Percentiles rank a stretch among this genome's conserved stretches.
Evolutionary conservation across 345 rosid genomes (phyloP).

Genomic region (Eucalyptus brandiana): DNA sequence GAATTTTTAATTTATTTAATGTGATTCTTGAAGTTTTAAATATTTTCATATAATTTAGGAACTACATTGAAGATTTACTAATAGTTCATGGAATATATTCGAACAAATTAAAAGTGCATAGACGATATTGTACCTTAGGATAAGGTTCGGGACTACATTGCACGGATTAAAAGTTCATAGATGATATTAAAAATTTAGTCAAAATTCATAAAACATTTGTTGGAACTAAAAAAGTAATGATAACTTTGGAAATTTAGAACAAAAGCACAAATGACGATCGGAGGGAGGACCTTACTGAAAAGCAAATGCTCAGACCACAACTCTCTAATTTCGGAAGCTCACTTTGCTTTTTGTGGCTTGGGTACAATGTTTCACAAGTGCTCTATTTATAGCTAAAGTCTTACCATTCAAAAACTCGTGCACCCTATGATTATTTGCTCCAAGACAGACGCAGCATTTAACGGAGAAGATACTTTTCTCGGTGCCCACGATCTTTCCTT

Average conservation of each 20-base stretch:
- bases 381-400: not conserved
- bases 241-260: not conserved
- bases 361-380: not conserved
- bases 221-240: too few species aligned
- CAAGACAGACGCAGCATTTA: not conserved
- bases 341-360: not conserved
- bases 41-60: too few species aligned
- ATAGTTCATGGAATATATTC: too few species aligned
- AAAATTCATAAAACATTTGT: not conserved
- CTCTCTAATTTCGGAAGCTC: not conserved
- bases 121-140: not conserved
- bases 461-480: not conserved
- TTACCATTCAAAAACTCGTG: not conserved
- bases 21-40: fast-evolving
- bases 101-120: too few species aligned
- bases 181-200: not conserved
- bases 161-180: too few species aligned
- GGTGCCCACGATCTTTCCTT: too few species aligned
- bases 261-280: not conserved
- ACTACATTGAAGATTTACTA: too few species aligned
- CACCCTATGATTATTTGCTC: not conserved
- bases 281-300: not conserved
- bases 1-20: too few species aligned
- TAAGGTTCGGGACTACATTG: not conserved
- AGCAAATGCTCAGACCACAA: not conserved